Conservation (phyloP, 2,329 filamentous ascomycete genomes). For the Fusarium dimerum region DNA sequence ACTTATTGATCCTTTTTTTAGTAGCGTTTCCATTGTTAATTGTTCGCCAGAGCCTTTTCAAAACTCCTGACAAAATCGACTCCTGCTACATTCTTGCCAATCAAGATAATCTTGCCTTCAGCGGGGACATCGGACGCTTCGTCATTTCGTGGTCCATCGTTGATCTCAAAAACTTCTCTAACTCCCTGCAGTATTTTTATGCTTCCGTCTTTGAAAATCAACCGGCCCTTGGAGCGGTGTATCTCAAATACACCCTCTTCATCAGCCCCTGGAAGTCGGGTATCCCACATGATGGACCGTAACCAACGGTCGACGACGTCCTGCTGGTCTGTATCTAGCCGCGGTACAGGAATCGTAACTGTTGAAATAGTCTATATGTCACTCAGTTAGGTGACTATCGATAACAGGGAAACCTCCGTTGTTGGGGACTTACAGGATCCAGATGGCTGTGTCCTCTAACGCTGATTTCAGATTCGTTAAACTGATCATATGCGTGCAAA, state of each 20-base stretch:
- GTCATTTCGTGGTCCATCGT: conserved; percentile 55
- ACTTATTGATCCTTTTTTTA: too few relatives aligned
- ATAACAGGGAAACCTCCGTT: not conserved
- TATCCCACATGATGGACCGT: conserved; percentile 81
- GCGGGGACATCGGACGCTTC: conserved; percentile 29
- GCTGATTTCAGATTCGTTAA: conserved; percentile 70
- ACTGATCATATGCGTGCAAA: conserved; percentile 87
- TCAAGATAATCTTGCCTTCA: conserved; percentile 63
- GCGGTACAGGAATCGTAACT: conserved; percentile 67
- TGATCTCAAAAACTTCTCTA: conserved; percentile 88
- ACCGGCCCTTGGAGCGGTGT: conserved; percentile 82
- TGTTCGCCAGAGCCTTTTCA: conserved; percentile 27
- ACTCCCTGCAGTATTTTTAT: conserved; percentile 87
- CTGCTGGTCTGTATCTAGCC: conserved; percentile 59
- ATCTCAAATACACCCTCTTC: conserved; percentile 65
- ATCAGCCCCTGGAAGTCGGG: conserved; percentile 53
- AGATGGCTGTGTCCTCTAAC: conserved; percentile 86
- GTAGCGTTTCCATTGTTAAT: not conserved
- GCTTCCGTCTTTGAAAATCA: conserved; percentile 64
- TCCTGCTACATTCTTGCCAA: conserved; percentile 57
- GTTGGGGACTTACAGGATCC: conserved; percentile 66
- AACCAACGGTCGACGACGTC: conserved; percentile 77
- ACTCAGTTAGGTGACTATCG: conserved; percentile 14
- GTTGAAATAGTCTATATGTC: conserved; percentile 75
- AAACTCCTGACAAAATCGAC: conserved; percentile 54